Percentiles rank a stretch among this genome's conserved stretches.
These are phyloP conservation scores for Luvunga scandens DNA, from an alignment of 345 rosid genomes.

Conservation along the genomic window DNA sequence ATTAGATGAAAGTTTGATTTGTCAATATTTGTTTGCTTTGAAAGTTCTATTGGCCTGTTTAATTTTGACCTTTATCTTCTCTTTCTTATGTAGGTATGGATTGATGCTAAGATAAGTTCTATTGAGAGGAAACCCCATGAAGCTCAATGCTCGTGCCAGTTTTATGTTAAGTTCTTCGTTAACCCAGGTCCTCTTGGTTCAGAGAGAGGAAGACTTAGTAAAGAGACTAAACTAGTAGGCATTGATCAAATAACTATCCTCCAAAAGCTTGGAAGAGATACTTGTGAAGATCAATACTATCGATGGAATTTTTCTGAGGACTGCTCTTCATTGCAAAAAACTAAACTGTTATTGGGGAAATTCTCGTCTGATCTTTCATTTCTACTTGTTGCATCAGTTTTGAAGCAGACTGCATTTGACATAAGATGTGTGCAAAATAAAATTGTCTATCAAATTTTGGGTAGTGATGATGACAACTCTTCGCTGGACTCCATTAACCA, in stretches of 20 bases:
- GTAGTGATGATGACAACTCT: slow-evolving; percentile 16
- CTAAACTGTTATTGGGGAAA: slow-evolving; percentile 61
- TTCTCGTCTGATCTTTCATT: slow-evolving; percentile 65
- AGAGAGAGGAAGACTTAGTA: slow-evolving; percentile 51
- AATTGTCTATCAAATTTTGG: slow-evolving; percentile 59
- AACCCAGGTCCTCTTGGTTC: slow-evolving; percentile 57
- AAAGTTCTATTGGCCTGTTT: neutral
- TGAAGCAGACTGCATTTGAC: slow-evolving; percentile 47
- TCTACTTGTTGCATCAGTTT: slow-evolving; percentile 62
- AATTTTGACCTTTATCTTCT: neutral
- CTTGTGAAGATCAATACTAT: slow-evolving; percentile 45
- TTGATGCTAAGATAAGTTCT: slow-evolving; percentile 75
- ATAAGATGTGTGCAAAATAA: slow-evolving; percentile 57
- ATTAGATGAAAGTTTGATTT: neutral
- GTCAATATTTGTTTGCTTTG: neutral
- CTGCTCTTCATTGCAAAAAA: slow-evolving; percentile 40
- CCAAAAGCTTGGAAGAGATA: slow-evolving; percentile 49
- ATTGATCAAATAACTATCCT: slow-evolving; percentile 58
- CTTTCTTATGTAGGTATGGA: slow-evolving; percentile 52
- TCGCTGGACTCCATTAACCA: slow-evolving; percentile 22
- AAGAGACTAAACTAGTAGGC: slow-evolving; percentile 40
- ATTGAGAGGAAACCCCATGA: slow-evolving; percentile 77
- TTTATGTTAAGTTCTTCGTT: slow-evolving; percentile 51
- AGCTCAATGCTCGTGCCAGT: slow-evolving; percentile 56
- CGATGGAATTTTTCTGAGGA: slow-evolving; percentile 72